phyloP scores from a whole-genome alignment of 805 yeast genomes.

The Candida alai region DNA sequence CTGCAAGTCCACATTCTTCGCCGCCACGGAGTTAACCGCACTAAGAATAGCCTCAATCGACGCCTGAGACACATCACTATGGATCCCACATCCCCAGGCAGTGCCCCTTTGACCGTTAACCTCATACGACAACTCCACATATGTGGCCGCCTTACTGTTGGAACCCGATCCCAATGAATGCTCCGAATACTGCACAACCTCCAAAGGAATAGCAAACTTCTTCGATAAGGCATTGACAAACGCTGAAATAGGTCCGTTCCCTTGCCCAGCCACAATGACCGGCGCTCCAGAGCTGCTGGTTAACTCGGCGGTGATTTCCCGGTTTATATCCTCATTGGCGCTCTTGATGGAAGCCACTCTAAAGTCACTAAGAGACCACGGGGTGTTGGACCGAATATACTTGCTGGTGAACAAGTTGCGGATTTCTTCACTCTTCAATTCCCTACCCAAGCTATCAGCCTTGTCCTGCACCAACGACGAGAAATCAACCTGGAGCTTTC shows the following conservation, averaged over 20 bases:
- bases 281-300: slow-evolving; percentile 33
- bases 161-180: slow-evolving; percentile 74
- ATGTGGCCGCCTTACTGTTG: slow-evolving; percentile 70
- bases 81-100: slow-evolving; percentile 44
- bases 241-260: slow-evolving; percentile 79
- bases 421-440: slow-evolving; percentile 65
- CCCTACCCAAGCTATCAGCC: slow-evolving; percentile 68
- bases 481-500: slow-evolving; percentile 65
- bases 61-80: slow-evolving; percentile 42
- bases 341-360: slow-evolving; percentile 36
- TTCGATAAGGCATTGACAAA: slow-evolving; percentile 60
- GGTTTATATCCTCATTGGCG: slow-evolving; percentile 16
- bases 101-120: slow-evolving; percentile 32
- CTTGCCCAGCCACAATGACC: slow-evolving; percentile 48
- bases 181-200: slow-evolving; percentile 65
- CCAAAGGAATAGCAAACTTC: slow-evolving; percentile 49
- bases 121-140: slow-evolving; percentile 50
- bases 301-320: slow-evolving; percentile 47
- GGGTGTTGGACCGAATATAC: slow-evolving; percentile 42
- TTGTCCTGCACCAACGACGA: slow-evolving; percentile 58
- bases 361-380: slow-evolving; percentile 40
- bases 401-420: slow-evolving; percentile 49
- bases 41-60: slow-evolving; percentile 63
- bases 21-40: slow-evolving; percentile 43
- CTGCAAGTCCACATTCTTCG: too few relatives aligned